These are phyloP conservation scores for Macrotyloma uniflorum DNA, from an alignment of 306 rosid species.

Conservation along the genomic window DNA sequence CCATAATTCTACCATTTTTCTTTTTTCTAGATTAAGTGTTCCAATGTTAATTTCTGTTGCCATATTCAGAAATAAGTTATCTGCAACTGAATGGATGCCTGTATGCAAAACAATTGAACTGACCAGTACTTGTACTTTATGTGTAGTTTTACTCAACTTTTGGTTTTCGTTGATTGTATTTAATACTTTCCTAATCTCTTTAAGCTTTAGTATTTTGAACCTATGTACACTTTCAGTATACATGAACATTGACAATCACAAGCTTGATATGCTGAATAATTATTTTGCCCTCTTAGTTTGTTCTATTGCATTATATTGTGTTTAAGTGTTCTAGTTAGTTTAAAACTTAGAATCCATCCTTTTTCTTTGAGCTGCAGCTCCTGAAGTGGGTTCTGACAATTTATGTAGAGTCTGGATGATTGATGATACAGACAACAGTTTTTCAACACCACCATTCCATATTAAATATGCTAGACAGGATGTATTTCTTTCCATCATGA, in stretches of 20 bases:
- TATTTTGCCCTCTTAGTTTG: conserved; percentile 20
- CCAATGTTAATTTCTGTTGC: not conserved
- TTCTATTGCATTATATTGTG: conserved; percentile 20
- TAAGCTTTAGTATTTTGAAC: not conserved
- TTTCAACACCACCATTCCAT: conserved; percentile 82
- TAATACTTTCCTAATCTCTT: not conserved
- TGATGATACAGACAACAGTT: conserved; percentile 90
- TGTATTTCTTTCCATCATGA: conserved; percentile 79
- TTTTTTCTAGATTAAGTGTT: not conserved
- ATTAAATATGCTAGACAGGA: conserved; percentile 92
- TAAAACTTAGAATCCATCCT: conserved; percentile 41
- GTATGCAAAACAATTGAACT: not conserved
- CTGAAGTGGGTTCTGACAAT: conserved; percentile 80
- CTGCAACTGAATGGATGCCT: not conserved
- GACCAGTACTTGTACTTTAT: not conserved
- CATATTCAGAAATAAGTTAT: conserved; percentile 12
- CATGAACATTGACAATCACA: conserved; percentile 4
- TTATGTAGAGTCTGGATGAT: conserved; percentile 86
- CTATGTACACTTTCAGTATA: conserved; percentile 3
- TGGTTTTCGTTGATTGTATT: not conserved
- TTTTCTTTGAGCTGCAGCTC: conserved; percentile 73
- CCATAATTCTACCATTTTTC: conserved; percentile 17
- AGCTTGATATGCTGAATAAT: conserved; percentile 32
- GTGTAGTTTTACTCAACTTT: not conserved
- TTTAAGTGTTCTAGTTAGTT: conserved; percentile 30